phyloP scores from a whole-genome alignment of 371 early-diverging fungal genomes.

The Rhizopus delemar region DNA sequence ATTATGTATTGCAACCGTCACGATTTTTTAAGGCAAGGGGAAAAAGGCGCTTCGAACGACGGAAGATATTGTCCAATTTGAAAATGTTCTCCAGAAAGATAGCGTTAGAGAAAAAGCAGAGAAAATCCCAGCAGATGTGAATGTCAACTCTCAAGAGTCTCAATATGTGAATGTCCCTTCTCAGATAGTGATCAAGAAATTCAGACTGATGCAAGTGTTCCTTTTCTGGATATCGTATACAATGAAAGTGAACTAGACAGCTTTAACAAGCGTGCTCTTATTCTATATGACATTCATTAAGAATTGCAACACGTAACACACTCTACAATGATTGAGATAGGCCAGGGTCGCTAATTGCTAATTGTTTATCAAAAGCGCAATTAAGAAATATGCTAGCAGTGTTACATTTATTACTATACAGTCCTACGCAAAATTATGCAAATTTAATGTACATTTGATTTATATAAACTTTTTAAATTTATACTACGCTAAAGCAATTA shows the following conservation, averaged over 20 bases:
- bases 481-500: no score
- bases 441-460: no score
- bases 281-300: no score
- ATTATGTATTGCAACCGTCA: no score
- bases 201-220: slow-evolving; percentile 1
- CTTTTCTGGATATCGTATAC: slow-evolving; percentile 2
- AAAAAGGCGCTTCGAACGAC: background rate
- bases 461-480: no score
- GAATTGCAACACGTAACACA: no score
- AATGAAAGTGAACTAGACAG: slow-evolving; percentile 4
- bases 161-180: background rate
- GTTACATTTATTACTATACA: no score
- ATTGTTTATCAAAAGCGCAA: no score
- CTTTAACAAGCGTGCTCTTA: background rate
- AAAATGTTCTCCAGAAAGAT: background rate
- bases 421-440: no score
- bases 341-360: no score
- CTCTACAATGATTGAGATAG: no score
- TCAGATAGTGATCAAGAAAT: background rate
- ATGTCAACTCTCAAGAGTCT: background rate
- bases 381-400: no score
- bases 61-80: slow-evolving; percentile 2
- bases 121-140: background rate
- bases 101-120: slow-evolving; percentile 4
- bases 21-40: background rate